These are phyloP conservation scores for Naganishia antarctica DNA, from an alignment of 768 basidiomycete species.

Conservation along the genomic window DNA sequence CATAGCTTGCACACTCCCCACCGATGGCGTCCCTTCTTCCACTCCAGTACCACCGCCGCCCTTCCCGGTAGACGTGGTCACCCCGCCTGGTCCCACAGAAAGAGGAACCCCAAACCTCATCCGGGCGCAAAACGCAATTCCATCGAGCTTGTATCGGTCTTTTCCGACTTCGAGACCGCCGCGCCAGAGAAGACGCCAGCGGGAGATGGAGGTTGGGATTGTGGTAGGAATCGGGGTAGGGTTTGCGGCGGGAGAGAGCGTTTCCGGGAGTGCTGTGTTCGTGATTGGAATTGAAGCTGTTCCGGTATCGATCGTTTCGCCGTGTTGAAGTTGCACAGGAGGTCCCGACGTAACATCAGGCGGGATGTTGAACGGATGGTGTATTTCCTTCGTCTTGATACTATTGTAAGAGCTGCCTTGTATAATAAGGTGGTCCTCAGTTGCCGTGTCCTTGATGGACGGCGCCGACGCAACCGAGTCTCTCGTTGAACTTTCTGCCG, in stretches of 20 bases:
- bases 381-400: no score
- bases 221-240: background rate
- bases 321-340: no score
- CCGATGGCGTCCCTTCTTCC: no score
- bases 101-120: background rate
- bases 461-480: no score
- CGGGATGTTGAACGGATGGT: no score
- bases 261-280: background rate
- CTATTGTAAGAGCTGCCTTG: no score
- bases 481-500: no score
- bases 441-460: no score
- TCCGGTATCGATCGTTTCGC: no score
- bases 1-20: background rate
- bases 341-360: no score
- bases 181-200: conserved; percentile 45
- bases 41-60: background rate
- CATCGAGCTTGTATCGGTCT: conserved; percentile 43
- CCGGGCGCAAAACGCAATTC: conserved; percentile 23
- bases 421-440: no score
- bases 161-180: conserved; percentile 45
- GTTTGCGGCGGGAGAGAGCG: background rate
- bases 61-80: background rate
- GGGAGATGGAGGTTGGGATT: background rate
- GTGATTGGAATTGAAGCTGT: no score
- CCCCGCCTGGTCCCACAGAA: background rate